Conservation (phyloP, 2,329 filamentous ascomycete genomes). For the Pyrenophora seminiperda region DNA sequence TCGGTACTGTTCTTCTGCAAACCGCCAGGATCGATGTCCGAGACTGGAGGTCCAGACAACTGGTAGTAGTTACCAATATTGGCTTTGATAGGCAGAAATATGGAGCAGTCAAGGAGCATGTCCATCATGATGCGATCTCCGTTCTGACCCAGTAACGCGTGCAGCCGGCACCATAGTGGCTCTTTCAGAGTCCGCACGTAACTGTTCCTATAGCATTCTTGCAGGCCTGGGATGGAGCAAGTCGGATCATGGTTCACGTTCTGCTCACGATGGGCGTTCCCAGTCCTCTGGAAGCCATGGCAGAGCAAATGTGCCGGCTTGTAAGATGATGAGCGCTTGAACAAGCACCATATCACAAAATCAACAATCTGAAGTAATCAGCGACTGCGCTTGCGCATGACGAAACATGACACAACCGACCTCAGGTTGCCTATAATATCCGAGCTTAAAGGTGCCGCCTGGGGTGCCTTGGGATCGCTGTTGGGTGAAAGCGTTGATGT, state of each 20-base stretch:
- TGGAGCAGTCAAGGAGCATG: conserved; percentile 74
- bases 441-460: conserved; percentile 37
- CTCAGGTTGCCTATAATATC: conserved; percentile 50
- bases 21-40: conserved; percentile 47
- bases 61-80: conserved; percentile 74
- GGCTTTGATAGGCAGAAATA: conserved; percentile 69
- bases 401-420: conserved; percentile 40
- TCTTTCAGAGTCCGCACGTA: conserved; percentile 72
- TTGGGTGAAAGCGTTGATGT: conserved; percentile 54
- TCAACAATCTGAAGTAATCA: conserved; percentile 52
- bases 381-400: conserved; percentile 3
- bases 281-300: conserved; percentile 73
- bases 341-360: conserved; percentile 72
- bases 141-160: conserved; percentile 73
- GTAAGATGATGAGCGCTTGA: conserved; percentile 60
- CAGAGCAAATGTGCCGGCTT: conserved; percentile 78
- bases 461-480: conserved; percentile 45
- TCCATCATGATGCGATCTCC: conserved; percentile 79
- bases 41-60: conserved; percentile 71
- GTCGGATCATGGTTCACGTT: conserved; percentile 41
- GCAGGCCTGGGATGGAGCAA: conserved; percentile 68
- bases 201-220: conserved; percentile 68
- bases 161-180: conserved; percentile 74
- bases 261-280: conserved; percentile 32
- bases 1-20: conserved; percentile 6